Percentiles rank a stretch among this genome's conserved stretches.
These are phyloP conservation scores for Penicillium cosmopolitanum DNA, from an alignment of 495 filamentous ascomycete species.

Conservation along the genomic window DNA sequence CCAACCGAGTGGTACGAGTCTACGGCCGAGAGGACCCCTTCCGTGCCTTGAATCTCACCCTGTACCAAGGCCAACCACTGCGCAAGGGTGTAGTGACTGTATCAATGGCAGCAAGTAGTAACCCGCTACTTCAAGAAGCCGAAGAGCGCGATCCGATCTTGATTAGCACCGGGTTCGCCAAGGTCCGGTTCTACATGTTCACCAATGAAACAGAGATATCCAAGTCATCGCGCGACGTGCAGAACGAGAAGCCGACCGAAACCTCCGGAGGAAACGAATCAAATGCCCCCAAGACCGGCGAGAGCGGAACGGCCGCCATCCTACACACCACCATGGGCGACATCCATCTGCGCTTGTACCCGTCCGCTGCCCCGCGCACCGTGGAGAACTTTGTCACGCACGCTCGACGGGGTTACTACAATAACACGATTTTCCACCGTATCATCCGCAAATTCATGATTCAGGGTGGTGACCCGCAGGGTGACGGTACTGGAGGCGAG, in stretches of 20 bases:
- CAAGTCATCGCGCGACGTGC: constrained; percentile 85
- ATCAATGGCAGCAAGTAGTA: constrained; percentile 95
- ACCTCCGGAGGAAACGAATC: constrained; percentile 27
- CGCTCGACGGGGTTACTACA: constrained; percentile 87
- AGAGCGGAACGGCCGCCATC: constrained; percentile 77
- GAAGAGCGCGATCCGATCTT: constrained; percentile 91
- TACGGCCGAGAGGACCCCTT: constrained; percentile 90
- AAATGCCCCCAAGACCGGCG: constrained; percentile 59
- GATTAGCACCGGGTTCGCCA: constrained; percentile 78
- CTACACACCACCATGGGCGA: constrained; percentile 95
- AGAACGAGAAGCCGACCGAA: constrained; percentile 85
- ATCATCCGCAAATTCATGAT: constrained; percentile 99
- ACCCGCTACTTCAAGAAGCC: constrained; percentile 91
- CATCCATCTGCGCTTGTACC: constrained; percentile 92
- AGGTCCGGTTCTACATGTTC: constrained; percentile 97
- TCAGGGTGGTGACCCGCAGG: constrained; percentile 84
- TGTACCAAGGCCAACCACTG: constrained; percentile 96
- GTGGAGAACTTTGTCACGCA: constrained; percentile 99
- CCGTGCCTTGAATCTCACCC: constrained; percentile 74
- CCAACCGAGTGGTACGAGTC: constrained; percentile 84
- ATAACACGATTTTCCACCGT: constrained; percentile 95
- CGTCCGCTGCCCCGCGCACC: constrained; percentile 87
- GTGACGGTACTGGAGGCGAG: constrained; percentile 94
- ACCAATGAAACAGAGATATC: constrained; percentile 84
- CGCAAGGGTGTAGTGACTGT: constrained; percentile 91